phyloP scores from a whole-genome alignment of 345 rosid species.

The Eucalyptus polyanthemos region DNA sequence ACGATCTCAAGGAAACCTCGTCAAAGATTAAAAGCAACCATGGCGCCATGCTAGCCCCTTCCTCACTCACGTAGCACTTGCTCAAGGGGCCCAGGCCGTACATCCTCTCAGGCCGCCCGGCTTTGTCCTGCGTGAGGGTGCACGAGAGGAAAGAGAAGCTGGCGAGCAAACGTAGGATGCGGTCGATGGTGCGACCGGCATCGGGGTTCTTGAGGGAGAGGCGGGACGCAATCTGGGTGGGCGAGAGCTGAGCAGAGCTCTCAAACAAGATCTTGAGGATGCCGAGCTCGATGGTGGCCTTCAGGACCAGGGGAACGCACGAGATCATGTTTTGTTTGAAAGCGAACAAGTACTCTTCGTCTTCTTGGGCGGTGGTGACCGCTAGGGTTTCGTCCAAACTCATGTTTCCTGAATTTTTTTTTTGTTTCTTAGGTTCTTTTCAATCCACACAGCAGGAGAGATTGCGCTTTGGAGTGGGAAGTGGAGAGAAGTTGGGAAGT shows the following conservation, averaged over 20 bases:
- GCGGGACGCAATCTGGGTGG: conserved; percentile 13
- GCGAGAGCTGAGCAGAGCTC: conserved; percentile 8
- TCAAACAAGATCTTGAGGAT: conserved; percentile 16
- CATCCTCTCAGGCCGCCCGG: background rate
- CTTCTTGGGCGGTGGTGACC: background rate
- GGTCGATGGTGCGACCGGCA: conserved; percentile 22
- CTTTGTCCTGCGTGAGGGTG: background rate
- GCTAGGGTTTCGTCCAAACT: background rate
- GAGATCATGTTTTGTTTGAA: too few species aligned
- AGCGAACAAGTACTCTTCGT: too few species aligned
- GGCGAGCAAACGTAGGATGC: conserved; percentile 33
- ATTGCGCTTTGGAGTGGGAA: background rate
- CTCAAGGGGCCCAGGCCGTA: conserved; percentile 19
- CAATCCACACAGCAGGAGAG: background rate
- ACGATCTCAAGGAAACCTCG: conserved; percentile 14
- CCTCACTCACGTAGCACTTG: conserved; percentile 12
- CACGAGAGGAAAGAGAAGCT: conserved; percentile 18
- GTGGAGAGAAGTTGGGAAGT: background rate
- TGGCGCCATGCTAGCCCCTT: conserved; percentile 15
- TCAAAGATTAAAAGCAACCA: conserved; percentile 18
- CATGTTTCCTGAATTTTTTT: background rate
- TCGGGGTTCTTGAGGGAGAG: conserved; percentile 23
- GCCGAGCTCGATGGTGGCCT: background rate
- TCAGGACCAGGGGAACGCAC: too few species aligned
- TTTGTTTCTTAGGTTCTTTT: background rate